phyloP scores from a whole-genome alignment of 129 eudicot species.

The Cynara cardunculus region DNA sequence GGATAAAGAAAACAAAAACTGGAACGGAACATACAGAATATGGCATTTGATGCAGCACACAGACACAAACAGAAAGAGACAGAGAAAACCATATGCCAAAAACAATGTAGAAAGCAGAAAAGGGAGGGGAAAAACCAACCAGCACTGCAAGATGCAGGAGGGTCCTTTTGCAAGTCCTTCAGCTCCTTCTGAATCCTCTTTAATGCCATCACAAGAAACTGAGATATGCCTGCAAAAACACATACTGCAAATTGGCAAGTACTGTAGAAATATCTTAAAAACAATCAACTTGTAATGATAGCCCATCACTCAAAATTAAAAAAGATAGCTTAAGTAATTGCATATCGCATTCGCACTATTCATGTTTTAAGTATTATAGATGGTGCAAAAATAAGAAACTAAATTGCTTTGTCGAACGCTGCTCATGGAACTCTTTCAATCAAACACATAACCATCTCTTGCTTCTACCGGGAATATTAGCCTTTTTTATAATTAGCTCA shows the following conservation, averaged over 20 bases:
- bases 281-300: neutral
- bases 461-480: too few species aligned
- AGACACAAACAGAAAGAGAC: neutral
- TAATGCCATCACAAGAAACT: conserved; percentile 32
- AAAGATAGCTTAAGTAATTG: neutral
- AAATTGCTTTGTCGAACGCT: neutral
- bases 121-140: conserved; percentile 33
- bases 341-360: neutral
- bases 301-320: neutral
- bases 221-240: neutral
- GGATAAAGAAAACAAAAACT: neutral
- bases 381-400: neutral
- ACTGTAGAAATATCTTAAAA: neutral
- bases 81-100: too few species aligned
- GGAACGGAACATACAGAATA: neutral
- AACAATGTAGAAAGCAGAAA: too few species aligned
- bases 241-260: neutral
- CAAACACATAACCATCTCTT: too few species aligned
- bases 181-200: conserved; percentile 54
- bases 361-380: neutral
- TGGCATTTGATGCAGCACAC: neutral
- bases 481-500: too few species aligned
- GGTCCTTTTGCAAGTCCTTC: conserved; percentile 48
- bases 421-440: too few species aligned
- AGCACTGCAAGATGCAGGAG: conserved; percentile 60